Conservation (phyloP, 2,329 filamentous ascomycete genomes). For the Tolypocladium tropicale region DNA sequence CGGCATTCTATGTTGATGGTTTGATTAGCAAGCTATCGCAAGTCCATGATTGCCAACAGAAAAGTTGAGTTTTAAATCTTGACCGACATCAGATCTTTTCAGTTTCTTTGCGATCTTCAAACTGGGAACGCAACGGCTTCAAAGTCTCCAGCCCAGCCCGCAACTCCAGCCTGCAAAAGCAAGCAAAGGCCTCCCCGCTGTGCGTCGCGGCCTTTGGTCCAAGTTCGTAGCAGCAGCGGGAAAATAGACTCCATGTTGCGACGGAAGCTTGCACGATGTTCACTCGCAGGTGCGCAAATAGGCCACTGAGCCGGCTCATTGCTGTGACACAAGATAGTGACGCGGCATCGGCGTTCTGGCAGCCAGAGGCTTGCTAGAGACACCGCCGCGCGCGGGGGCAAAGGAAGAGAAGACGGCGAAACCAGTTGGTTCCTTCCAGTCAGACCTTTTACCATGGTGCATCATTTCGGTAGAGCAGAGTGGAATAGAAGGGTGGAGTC, state of each 20-base stretch:
- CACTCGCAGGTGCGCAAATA: not conserved
- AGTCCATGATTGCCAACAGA: not conserved
- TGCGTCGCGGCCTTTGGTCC: constrained; percentile 53
- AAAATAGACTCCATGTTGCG: constrained; percentile 43
- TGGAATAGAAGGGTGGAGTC: not conserved
- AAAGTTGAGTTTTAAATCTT: constrained; percentile 1
- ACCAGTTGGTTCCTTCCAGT: constrained; percentile 40
- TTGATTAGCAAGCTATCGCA: not conserved
- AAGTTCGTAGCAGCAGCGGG: constrained; percentile 30
- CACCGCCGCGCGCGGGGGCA: constrained; percentile 1
- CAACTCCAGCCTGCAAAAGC: not conserved
- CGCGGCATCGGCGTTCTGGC: not conserved
- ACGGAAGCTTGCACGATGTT: constrained; percentile 12
- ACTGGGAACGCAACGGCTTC: constrained; percentile 40
- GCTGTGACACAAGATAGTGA: not conserved
- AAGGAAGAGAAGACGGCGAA: constrained; percentile 18
- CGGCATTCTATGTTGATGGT: not conserved
- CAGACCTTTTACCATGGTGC: constrained; percentile 56
- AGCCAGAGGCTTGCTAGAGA: not conserved
- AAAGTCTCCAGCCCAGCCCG: constrained; percentile 9
- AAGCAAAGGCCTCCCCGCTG: constrained; percentile 17
- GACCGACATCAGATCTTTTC: constrained; percentile 61
- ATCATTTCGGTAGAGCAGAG: constrained; percentile 32
- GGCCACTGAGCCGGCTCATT: constrained; percentile 1
- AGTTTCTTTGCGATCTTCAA: constrained; percentile 48